phyloP scores from a whole-genome alignment of 2,329 filamentous ascomycete genomes.

The Pestalotiopsis sp. region DNA sequence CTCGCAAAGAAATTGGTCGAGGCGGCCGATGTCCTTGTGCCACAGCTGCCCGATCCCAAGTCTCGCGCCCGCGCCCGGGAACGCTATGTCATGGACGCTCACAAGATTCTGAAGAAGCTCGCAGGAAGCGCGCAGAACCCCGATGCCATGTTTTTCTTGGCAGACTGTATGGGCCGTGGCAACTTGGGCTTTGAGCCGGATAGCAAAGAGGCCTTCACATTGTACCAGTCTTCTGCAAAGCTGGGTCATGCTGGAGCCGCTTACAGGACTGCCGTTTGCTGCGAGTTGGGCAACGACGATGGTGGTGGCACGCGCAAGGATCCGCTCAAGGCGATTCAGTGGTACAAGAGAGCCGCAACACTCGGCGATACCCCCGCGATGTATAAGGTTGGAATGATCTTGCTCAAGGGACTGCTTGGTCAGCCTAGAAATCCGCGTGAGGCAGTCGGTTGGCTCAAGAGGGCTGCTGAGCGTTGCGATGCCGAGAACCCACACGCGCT shows the following conservation, averaged over 20 bases:
- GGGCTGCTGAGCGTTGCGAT: conserved; percentile 86
- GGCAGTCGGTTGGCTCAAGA: conserved; percentile 88
- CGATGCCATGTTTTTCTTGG: conserved; percentile 91
- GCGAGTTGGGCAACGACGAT: conserved; percentile 92
- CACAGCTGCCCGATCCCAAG: conserved; percentile 65
- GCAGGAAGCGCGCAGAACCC: conserved; percentile 64
- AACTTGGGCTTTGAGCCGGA: conserved; percentile 77
- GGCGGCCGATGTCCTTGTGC: conserved; percentile 74
- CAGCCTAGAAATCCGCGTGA: conserved; percentile 81
- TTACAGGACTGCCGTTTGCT: conserved; percentile 94
- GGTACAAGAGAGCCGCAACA: conserved; percentile 92
- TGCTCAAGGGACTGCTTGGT: conserved; percentile 89
- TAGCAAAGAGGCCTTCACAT: conserved; percentile 85
- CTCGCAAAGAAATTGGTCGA: conserved; percentile 85
- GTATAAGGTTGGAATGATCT: conserved; percentile 98
- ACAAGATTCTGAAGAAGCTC: conserved; percentile 91
- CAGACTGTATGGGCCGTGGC: conserved; percentile 85
- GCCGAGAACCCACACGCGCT: conserved; percentile 90
- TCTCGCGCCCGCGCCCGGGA: conserved; percentile 76
- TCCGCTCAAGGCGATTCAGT: conserved; percentile 91
- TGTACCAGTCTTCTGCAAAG: conserved; percentile 95
- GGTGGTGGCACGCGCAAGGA: conserved; percentile 91
- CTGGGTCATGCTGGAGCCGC: conserved; percentile 81
- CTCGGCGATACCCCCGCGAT: conserved; percentile 90
- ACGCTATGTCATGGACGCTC: conserved; percentile 79